Base-by-base conservation (phyloP, 2,329 filamentous ascomycete genomes). In the Ophiosphaerella narmari region DNA sequence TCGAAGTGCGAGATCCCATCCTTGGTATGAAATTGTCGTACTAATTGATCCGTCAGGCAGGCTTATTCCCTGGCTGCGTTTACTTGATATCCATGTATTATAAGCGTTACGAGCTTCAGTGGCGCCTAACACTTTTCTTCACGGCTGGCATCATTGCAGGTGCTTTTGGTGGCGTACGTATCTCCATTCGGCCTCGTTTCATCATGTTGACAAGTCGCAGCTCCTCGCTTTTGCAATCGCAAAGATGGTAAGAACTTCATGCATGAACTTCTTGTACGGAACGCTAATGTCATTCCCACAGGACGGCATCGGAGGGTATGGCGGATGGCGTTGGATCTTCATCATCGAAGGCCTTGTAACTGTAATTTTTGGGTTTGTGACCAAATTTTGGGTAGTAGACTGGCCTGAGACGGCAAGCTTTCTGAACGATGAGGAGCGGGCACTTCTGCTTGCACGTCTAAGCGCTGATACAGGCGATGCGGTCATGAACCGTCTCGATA, bases 401-500 rank as follows among this genome's bases (percentile, higher is more conserved):
- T 83, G 67, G 66, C 67, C 67, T 7, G 67, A 70, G 43, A 67
- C 63, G 14, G 77, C 78, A 12, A 46, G 36, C 1, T 71, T 70
- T 36, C 50, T 70, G 1, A 63, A 48, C 23, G 58, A 63, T 4
- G 48, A 63, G 14, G 67, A 71, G 24, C 60, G 66, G 24, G 50
- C 60, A 5, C 58, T 70, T 26, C 59, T 71, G 23, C 55, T 69
- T 23, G 59, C 62, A n/a, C 65, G 66, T 18, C 57, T 70, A 7
- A 55, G 53, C 34, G 45, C 59, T 11, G 68, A 71, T 40, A 57
- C 56, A 3, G 67, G 67, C 12, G 57, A 63, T 3, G 70, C 74
- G 3, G 79, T 80, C 38, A 84, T 85, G 82, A 75, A 84, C 56
- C 75, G 75, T 2, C 70, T 84, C 2, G 77, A 82, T 57, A 76